Evolutionary conservation across 192 early-diverging fungal genomes (phyloP).

Genomic region (Linderina pennispora): DNA sequence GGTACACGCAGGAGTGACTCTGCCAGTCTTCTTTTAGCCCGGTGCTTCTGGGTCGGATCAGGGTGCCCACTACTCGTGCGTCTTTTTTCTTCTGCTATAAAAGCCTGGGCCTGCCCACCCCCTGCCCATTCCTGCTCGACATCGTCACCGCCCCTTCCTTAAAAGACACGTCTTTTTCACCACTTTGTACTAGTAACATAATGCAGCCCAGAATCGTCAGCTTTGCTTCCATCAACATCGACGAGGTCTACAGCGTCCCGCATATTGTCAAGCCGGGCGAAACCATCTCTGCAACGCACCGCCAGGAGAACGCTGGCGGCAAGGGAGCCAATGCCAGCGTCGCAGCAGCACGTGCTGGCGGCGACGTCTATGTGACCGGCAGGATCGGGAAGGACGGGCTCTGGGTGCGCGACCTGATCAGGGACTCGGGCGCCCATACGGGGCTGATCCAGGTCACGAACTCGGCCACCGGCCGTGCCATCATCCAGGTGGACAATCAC

Average conservation of each 20-base stretch:
- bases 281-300: constrained; percentile 20
- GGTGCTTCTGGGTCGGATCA: too few species aligned
- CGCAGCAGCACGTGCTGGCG: constrained; percentile 70
- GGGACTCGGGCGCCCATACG: constrained; percentile 59
- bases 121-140: too few species aligned
- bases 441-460: constrained; percentile 49
- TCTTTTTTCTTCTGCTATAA: too few species aligned
- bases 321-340: constrained; percentile 86
- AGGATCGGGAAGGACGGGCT: constrained; percentile 76
- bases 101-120: too few species aligned
- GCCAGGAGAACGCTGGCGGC: constrained; percentile 39
- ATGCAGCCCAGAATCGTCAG: constrained; percentile 26
- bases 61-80: too few species aligned
- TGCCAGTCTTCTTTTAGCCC: too few species aligned
- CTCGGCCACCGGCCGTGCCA: constrained; percentile 69
- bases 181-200: too few species aligned
- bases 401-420: constrained; percentile 68
- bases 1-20: constrained; percentile 1
- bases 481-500: constrained; percentile 71
- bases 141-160: too few species aligned
- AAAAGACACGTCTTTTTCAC: too few species aligned
- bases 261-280: constrained; percentile 38
- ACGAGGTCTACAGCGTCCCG: constrained; percentile 43
- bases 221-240: constrained; percentile 48
- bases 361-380: constrained; percentile 65